These are phyloP conservation scores for Apiosordaria backusii DNA, from an alignment of 495 filamentous ascomycete species.

Conservation along the genomic window DNA sequence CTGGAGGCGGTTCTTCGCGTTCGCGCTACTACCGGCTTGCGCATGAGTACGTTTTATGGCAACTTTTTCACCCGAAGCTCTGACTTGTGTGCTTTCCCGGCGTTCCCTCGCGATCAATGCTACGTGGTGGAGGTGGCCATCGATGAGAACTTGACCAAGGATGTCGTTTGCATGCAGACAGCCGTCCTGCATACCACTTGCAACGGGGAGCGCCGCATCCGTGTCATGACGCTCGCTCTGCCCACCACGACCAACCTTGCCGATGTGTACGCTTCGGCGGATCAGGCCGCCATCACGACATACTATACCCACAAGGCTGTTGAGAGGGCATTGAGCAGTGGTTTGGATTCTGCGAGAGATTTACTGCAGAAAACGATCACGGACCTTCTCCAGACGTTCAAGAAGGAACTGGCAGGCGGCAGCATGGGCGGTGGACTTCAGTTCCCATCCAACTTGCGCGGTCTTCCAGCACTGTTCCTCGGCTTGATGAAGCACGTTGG, in stretches of 20 bases:
- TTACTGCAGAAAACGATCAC: slow-evolving; percentile 83
- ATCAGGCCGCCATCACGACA: slow-evolving; percentile 86
- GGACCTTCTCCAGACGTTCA: slow-evolving; percentile 92
- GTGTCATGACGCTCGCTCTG: slow-evolving; percentile 88
- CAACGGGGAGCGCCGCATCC: slow-evolving; percentile 91
- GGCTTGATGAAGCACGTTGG: slow-evolving; percentile 95
- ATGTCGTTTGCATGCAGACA: slow-evolving; percentile 92
- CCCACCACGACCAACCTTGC: slow-evolving; percentile 88
- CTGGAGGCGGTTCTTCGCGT: slow-evolving; percentile 95
- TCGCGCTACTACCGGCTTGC: slow-evolving; percentile 86
- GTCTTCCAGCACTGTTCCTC: slow-evolving; percentile 83
- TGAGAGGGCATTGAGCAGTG: slow-evolving; percentile 78
- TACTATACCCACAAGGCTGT: slow-evolving; percentile 98
- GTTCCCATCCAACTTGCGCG: slow-evolving; percentile 88
- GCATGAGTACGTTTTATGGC: slow-evolving; percentile 97
- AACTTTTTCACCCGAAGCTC: slow-evolving; percentile 99
- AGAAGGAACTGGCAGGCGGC: slow-evolving; percentile 93
- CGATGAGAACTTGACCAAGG: slow-evolving; percentile 89
- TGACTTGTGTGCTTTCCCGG: slow-evolving; percentile 95
- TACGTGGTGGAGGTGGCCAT: slow-evolving; percentile 99
- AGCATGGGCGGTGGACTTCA: slow-evolving; percentile 93
- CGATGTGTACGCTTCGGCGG: slow-evolving; percentile 90
- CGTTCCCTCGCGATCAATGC: slow-evolving; percentile 93
- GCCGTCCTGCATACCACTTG: slow-evolving; percentile 97
- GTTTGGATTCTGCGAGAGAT: slow-evolving; percentile 86